A percentile compares a stretch with the other conserved stretches of the same genome.
Conservation (phyloP, 2,329 filamentous ascomycete species). For the Xylaria sp. region DNA sequence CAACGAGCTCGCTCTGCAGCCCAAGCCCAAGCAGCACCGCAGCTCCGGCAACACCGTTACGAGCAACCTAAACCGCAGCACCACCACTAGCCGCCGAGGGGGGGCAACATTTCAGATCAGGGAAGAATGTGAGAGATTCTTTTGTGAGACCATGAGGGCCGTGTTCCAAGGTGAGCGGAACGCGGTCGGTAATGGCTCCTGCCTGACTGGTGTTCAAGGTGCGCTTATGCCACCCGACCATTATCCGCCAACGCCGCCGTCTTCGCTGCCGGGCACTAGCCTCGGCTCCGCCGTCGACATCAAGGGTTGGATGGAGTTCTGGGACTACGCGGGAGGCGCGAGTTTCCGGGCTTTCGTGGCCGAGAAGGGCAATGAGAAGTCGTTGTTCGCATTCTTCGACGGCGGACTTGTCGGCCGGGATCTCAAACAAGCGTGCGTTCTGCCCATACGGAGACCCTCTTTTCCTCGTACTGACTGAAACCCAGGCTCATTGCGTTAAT, state of each 20-base stretch:
- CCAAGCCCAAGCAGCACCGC: slow-evolving; percentile 59
- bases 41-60: slow-evolving; percentile 46
- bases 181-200: slow-evolving; percentile 79
- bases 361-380: slow-evolving; percentile 74
- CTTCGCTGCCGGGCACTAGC: slow-evolving; percentile 47
- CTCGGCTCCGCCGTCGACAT: slow-evolving; percentile 50
- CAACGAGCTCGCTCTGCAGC: slow-evolving; percentile 72
- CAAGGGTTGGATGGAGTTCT: slow-evolving; percentile 77
- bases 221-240: slow-evolving; percentile 63
- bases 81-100: slow-evolving; percentile 73
- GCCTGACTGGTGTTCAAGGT: slow-evolving; percentile 79
- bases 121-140: slow-evolving; percentile 99
- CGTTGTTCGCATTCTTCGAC: slow-evolving; percentile 91
- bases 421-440: slow-evolving; percentile 82
- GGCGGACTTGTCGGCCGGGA: slow-evolving; percentile 74
- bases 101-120: slow-evolving; percentile 96
- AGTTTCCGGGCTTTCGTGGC: slow-evolving; percentile 88
- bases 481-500: slow-evolving; percentile 85
- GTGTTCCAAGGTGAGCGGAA: slow-evolving; percentile 97
- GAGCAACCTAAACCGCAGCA: slow-evolving; percentile 55
- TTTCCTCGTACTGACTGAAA: slow-evolving; percentile 45
- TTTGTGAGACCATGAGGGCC: slow-evolving; percentile 93
- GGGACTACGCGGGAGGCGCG: slow-evolving; percentile 85
- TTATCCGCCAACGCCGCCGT: slow-evolving; percentile 51
- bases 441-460: background rate